Percentiles rank a stretch among this genome's conserved stretches.
Evolutionary conservation across 805 yeast species (phyloP).

Genomic region (Starmerella powellii): DNA sequence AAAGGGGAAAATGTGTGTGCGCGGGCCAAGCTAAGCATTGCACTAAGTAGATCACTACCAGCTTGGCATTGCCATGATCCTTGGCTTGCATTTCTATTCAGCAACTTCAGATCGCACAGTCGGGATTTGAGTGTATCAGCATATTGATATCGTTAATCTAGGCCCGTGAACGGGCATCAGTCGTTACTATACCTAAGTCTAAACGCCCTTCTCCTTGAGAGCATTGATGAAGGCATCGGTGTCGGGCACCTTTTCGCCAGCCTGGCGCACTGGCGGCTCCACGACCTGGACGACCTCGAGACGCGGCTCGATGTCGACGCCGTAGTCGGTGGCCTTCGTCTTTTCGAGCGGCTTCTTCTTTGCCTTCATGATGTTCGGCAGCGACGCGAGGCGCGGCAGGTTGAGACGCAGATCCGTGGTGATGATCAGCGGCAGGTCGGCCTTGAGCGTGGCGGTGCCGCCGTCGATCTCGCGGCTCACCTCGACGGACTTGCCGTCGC

Average conservation of each 20-base stretch:
- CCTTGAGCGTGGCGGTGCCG: slow-evolving; percentile 72
- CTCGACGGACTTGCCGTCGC: slow-evolving; percentile 39
- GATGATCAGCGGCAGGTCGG: slow-evolving; percentile 70
- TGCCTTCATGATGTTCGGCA: slow-evolving; percentile 97
- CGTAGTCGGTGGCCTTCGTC: slow-evolving; percentile 52
- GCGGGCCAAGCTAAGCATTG: no score
- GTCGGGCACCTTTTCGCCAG: slow-evolving; percentile 66
- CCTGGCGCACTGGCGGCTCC: slow-evolving; percentile 73
- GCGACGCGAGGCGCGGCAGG: slow-evolving; percentile 88
- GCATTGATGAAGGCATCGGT: slow-evolving; percentile 76
- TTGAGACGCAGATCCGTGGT: slow-evolving; percentile 91
- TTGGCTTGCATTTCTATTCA: no score
- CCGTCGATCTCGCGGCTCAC: slow-evolving; percentile 94
- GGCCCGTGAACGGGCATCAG: no score
- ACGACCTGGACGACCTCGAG: slow-evolving; percentile 59
- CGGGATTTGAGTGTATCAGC: no score
- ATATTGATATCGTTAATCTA: no score
- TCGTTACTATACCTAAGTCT: not conserved
- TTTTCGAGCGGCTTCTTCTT: slow-evolving; percentile 85
- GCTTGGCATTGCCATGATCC: no score
- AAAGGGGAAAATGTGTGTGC: no score
- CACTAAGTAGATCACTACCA: no score
- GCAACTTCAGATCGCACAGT: no score
- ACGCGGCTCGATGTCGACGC: slow-evolving; percentile 51
- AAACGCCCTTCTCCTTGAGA: slow-evolving; percentile 53